Evolutionary conservation across 345 rosid genomes (phyloP).

Genomic region (Populus nigra): DNA sequence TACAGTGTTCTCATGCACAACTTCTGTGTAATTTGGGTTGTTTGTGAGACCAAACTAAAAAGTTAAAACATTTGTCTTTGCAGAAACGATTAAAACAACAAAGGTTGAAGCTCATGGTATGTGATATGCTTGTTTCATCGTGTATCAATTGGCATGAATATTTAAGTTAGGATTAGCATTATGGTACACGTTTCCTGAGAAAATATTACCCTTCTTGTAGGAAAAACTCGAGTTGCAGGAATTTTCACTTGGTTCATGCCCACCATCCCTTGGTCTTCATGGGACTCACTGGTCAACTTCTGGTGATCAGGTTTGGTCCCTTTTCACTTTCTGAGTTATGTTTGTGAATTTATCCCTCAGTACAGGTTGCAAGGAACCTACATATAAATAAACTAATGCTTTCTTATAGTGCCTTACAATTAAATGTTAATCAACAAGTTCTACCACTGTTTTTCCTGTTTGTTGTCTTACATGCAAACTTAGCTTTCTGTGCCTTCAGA

Average conservation of each 20-base stretch:
- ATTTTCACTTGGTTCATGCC: conserved; percentile 75
- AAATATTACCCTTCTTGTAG: conserved; percentile 34
- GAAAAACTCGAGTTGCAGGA: conserved; percentile 76
- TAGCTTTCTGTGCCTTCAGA: neutral
- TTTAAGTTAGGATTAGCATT: conserved; percentile 1
- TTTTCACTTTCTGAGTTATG: neutral
- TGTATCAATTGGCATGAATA: neutral
- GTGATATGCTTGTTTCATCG: conserved; percentile 23
- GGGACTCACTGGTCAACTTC: conserved; percentile 79
- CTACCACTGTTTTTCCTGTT: neutral
- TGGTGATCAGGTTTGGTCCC: conserved; percentile 76
- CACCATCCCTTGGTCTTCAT: conserved; percentile 76
- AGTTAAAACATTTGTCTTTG: conserved; percentile 17
- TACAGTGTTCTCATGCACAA: neutral
- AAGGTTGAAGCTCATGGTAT: conserved; percentile 75
- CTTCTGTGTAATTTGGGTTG: neutral
- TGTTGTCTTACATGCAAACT: neutral
- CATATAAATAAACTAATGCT: neutral
- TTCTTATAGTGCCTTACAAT: neutral
- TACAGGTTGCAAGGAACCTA: neutral
- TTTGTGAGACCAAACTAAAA: conserved; percentile 17
- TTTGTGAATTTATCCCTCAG: neutral
- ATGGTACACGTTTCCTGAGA: conserved; percentile 12
- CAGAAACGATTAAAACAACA: conserved; percentile 84
- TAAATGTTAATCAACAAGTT: neutral